Percentiles rank a stretch among this genome's conserved stretches.
Evolutionary conservation across 495 filamentous ascomycete genomes (phyloP).

Genomic region (Daldinia bambusicola): DNA sequence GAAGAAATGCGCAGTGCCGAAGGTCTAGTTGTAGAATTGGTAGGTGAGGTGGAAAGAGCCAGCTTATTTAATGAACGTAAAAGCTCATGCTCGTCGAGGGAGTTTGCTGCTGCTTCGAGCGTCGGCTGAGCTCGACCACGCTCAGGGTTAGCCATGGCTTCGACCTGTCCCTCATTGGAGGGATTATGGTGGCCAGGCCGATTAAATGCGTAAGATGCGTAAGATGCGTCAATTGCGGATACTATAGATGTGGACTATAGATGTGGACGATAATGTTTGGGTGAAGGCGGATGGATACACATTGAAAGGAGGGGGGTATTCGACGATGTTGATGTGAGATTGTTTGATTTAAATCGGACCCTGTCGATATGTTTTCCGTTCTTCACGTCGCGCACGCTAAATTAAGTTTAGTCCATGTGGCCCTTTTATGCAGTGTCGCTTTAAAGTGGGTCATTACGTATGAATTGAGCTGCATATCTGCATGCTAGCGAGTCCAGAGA

Average conservation of each 20-base stretch:
- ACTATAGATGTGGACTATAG: constrained; percentile 3
- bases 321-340: constrained; percentile 18
- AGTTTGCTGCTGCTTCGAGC: constrained; percentile 31
- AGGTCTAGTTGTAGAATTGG: constrained; percentile 41
- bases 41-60: constrained; percentile 51
- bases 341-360: constrained; percentile 16
- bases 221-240: background rate
- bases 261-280: constrained; percentile 2
- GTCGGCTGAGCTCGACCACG: constrained; percentile 31
- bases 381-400: constrained; percentile 9
- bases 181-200: background rate
- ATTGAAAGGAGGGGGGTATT: constrained; percentile 7
- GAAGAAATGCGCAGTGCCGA: constrained; percentile 45
- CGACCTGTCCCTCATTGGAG: constrained; percentile 30
- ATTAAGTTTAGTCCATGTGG: constrained; percentile 1
- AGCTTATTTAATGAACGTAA: constrained; percentile 56
- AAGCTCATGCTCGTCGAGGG: constrained; percentile 48
- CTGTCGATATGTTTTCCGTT: constrained; percentile 6
- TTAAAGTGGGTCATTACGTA: constrained; percentile 10
- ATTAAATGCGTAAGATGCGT: background rate
- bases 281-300: background rate
- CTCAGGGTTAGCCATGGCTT: constrained; percentile 45
- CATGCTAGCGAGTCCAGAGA: background rate
- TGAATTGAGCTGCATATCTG: constrained; percentile 4
- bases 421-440: constrained; percentile 6